These are phyloP conservation scores for Boletellus ananas DNA, from an alignment of 768 basidiomycete genomes.

Conservation along the genomic window DNA sequence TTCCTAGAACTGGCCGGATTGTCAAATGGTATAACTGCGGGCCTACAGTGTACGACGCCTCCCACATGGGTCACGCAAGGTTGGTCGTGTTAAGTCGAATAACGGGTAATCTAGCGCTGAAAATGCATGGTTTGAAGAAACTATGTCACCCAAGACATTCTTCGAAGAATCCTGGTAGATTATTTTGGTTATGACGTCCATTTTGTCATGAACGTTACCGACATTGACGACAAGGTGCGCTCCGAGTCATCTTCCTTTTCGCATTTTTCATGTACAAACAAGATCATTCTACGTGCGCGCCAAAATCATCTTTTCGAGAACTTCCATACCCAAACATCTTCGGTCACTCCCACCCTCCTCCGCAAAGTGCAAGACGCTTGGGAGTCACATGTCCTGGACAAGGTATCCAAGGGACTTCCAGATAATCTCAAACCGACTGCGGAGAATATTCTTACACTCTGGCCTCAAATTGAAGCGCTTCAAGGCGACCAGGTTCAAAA, in stretches of 20 bases:
- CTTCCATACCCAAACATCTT: conserved; percentile 51
- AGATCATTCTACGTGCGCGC: conserved; percentile 94
- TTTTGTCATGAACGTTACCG: conserved; percentile 99
- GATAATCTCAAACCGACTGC: conserved; percentile 41
- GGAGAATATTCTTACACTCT: conserved; percentile 50
- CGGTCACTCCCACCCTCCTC: conserved; percentile 58
- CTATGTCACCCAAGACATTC: conserved; percentile 47
- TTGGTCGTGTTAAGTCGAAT: conserved; percentile 28
- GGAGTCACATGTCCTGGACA: conserved; percentile 56
- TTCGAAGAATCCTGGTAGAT: conserved; percentile 76
- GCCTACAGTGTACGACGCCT: conserved; percentile 96
- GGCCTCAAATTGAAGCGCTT: conserved; percentile 52
- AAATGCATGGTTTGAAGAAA: conserved; percentile 54
- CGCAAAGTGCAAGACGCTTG: conserved; percentile 58
- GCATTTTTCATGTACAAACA: conserved; percentile 4
- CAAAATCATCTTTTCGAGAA: conserved; percentile 68
- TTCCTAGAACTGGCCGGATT: conserved; percentile 60
- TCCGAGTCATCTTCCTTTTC: not conserved
- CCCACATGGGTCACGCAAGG: conserved; percentile 99
- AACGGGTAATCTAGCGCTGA: not conserved
- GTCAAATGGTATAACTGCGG: conserved; percentile 99
- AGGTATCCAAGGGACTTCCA: conserved; percentile 63
- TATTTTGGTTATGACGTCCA: conserved; percentile 98
- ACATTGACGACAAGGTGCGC: conserved; percentile 96
- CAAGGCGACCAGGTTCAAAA: conserved; percentile 60